Percentiles rank a stretch among this genome's conserved stretches.
These are phyloP conservation scores for Spathaspora girioi DNA, from an alignment of 805 yeast genomes.

Conservation along the genomic window DNA sequence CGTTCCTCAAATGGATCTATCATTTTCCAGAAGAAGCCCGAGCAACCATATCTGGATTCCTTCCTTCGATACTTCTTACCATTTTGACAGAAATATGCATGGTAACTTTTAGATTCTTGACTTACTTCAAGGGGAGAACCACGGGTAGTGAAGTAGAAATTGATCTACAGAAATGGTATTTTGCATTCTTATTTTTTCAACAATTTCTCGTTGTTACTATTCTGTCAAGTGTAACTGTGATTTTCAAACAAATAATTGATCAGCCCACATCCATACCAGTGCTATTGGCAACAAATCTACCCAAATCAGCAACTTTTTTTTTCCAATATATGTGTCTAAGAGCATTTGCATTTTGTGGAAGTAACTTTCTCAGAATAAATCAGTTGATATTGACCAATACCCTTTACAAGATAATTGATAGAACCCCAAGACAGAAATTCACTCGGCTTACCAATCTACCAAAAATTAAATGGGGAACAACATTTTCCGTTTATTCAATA, in stretches of 20 bases:
- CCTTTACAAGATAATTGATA: slow-evolving; percentile 34
- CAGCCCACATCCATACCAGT: slow-evolving; percentile 73
- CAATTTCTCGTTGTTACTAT: slow-evolving; percentile 81
- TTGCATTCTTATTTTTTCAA: slow-evolving; percentile 75
- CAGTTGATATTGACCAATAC: slow-evolving; percentile 42
- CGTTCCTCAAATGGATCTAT: slow-evolving; percentile 55
- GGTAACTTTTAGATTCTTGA: slow-evolving; percentile 49
- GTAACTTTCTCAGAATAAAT: slow-evolving; percentile 58
- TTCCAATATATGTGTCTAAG: slow-evolving; percentile 71
- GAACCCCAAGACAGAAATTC: slow-evolving; percentile 60
- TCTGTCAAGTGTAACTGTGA: slow-evolving; percentile 70
- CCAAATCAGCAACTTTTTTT: slow-evolving; percentile 84
- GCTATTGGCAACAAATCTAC: slow-evolving; percentile 71
- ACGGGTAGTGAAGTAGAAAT: slow-evolving; percentile 63
- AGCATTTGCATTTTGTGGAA: slow-evolving; percentile 75
- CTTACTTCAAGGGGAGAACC: slow-evolving; percentile 52
- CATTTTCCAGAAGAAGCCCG: slow-evolving; percentile 50
- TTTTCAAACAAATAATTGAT: slow-evolving; percentile 57
- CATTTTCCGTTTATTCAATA: slow-evolving; percentile 73
- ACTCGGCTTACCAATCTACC: slow-evolving; percentile 42
- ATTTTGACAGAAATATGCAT: slow-evolving; percentile 63
- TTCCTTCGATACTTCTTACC: slow-evolving; percentile 67
- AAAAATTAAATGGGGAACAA: slow-evolving; percentile 69
- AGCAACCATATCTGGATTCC: slow-evolving; percentile 53
- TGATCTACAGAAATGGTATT: slow-evolving; percentile 77